A percentile compares a stretch with the other conserved stretches of the same genome.
Evolutionary conservation across 805 yeast species (phyloP).

Genomic region (Candida broadrunensis): DNA sequence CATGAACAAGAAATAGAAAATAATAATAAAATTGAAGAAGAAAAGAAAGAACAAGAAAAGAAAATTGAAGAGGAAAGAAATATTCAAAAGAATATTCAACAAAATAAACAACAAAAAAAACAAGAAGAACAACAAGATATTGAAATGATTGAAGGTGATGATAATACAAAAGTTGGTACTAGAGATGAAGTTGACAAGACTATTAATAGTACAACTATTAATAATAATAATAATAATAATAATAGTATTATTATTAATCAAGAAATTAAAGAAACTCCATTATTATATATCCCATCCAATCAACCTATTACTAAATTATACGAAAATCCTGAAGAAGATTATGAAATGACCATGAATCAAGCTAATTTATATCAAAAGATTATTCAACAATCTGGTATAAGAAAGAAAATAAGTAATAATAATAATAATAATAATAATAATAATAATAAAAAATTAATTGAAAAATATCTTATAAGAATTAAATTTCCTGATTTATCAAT

Average conservation of each 20-base stretch:
- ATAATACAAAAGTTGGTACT: background rate
- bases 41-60: constrained; percentile 7
- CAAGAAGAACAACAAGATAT: constrained; percentile 1
- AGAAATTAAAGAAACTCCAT: constrained; percentile 13
- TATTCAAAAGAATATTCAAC: background rate
- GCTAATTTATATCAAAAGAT: constrained; percentile 35
- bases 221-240: background rate
- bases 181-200: background rate
- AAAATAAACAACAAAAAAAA: background rate
- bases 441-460: constrained; percentile 15
- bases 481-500: constrained; percentile 38
- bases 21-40: constrained; percentile 1
- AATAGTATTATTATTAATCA: background rate
- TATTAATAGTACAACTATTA: no score
- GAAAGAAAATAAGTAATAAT: constrained; percentile 3
- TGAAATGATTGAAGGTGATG: background rate
- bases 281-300: constrained; percentile 16
- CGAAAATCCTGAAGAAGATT: constrained; percentile 43
- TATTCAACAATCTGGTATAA: constrained; percentile 23
- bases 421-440: background rate
- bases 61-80: constrained; percentile 5
- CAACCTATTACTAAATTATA: constrained; percentile 12
- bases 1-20: constrained; percentile 5
- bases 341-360: constrained; percentile 35
- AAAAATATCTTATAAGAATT: constrained; percentile 27